Evolutionary conservation across 1,139 yeast species (phyloP).

Genomic region (Magnusiomyces paraingens): DNA sequence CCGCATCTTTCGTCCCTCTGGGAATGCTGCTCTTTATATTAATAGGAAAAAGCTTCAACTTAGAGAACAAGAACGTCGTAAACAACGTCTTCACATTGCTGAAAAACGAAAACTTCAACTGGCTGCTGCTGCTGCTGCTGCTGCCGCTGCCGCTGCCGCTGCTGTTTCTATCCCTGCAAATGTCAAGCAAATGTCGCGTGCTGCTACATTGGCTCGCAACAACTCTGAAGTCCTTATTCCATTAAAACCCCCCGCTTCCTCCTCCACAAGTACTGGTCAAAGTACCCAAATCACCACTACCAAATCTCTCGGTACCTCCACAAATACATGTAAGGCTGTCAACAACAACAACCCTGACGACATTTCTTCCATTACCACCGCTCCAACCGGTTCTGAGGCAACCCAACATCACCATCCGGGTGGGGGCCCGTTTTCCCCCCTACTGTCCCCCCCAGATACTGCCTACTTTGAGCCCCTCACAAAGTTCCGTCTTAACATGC

Average conservation of each 20-base stretch:
- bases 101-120: slow-evolving; percentile 1
- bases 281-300: too few species aligned
- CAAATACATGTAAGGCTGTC: too few species aligned
- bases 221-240: too few species aligned
- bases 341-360: too few species aligned
- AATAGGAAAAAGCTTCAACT: slow-evolving; percentile 23
- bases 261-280: too few species aligned
- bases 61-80: slow-evolving; percentile 7
- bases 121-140: not conserved
- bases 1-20: slow-evolving; percentile 30
- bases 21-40: slow-evolving; percentile 30
- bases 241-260: too few species aligned
- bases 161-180: not conserved
- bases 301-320: too few species aligned
- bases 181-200: not conserved
- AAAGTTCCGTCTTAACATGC: slow-evolving; percentile 1
- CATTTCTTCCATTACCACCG: too few species aligned
- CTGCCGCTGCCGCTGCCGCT: not conserved
- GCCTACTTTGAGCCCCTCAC: not conserved
- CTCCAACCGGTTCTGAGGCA: too few species aligned
- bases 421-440: not conserved
- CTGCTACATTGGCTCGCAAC: not conserved
- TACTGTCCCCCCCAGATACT: not conserved
- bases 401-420: too few species aligned
- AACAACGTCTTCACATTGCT: slow-evolving; percentile 7